phyloP scores from a whole-genome alignment of 345 rosid species.

The Ceriops decandra region DNA sequence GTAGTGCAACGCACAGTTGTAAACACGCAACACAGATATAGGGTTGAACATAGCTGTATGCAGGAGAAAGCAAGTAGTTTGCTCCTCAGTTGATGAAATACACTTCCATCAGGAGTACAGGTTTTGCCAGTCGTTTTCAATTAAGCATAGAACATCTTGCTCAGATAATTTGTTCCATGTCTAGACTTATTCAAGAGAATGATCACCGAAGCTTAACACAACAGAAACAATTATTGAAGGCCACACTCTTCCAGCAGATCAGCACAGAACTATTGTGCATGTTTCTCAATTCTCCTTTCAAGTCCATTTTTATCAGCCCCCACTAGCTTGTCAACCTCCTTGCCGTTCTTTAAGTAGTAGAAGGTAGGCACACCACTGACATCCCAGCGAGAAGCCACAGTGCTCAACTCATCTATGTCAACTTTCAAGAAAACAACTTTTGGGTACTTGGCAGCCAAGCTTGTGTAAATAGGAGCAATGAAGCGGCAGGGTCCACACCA shows the following conservation, averaged over 20 bases:
- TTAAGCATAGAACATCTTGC: not conserved
- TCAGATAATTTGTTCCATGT: not conserved
- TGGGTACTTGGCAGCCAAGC: slow-evolving; percentile 60
- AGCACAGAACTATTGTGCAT: slow-evolving; percentile 33
- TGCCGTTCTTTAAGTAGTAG: slow-evolving; percentile 65
- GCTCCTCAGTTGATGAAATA: too few relatives aligned
- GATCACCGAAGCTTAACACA: not conserved
- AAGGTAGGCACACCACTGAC: slow-evolving; percentile 75
- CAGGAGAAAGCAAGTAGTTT: too few relatives aligned
- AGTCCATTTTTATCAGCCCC: slow-evolving; percentile 80
- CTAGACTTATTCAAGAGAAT: not conserved
- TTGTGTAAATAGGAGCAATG: slow-evolving; percentile 76
- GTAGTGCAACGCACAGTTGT: too few relatives aligned
- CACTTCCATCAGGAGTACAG: too few relatives aligned
- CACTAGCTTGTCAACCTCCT: slow-evolving; percentile 77
- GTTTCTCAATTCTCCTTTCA: slow-evolving; percentile 61
- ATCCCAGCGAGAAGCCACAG: slow-evolving; percentile 62
- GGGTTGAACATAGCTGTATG: too few relatives aligned
- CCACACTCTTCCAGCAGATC: not conserved
- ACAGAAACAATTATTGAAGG: not conserved
- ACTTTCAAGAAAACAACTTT: slow-evolving; percentile 78
- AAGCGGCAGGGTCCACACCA: slow-evolving; percentile 96
- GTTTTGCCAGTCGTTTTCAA: not conserved
- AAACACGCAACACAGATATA: too few relatives aligned
- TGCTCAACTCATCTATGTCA: slow-evolving; percentile 61